Evolutionary conservation across 2,329 filamentous ascomycete genomes (phyloP), one percentile per base, ranked within the genome.

Genomic region (Intubia oerlemansii): DNA sequence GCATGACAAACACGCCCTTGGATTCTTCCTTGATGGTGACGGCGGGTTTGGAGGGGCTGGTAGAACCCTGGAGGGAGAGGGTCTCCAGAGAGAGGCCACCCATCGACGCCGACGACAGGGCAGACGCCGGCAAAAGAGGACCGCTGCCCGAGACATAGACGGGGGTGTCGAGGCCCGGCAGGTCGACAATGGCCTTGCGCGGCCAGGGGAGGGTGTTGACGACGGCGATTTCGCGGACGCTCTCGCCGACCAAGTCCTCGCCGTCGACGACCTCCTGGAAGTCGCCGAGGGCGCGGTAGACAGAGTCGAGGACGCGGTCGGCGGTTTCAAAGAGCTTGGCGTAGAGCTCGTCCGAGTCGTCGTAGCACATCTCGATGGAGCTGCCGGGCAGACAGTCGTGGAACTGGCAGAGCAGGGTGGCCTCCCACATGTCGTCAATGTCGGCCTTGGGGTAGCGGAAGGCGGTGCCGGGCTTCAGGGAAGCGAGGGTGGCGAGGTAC

Each of bases 351-450:
- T 92, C 77, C 4, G 84, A 91, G 46, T 98, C 88, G 47, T 91
- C 80, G 42, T 95, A 95, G 49, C 82, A 92, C 82, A 95, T 93
- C 49, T 90, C 84, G 41, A 98, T 95, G 19, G 71, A 79, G 45
- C 81, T 93, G 32, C 88, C 88, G 1, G 88, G 88, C 29, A 98
- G 60, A 46, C 88, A 95, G 46, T 98, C 88, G 39, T 98, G 88
- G 59, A 98, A 98, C 44, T 98, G 88, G 39, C 85, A 95, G 16
- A 95, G 66, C 15, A 95, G 60, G 4, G 85, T 75, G 31, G 66
- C 63, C 54, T 95, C 85, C 88, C 88, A 98, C 71, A 98, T 90
- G 32, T 75, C 64, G 44, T 98, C 88, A 31, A 98, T 73, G n/a
- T 88, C 70, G 45, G 77, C 68, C 52, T 91, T 93, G 8, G 88